Conservation (phyloP, 192 early-diverging fungal genomes). For the Thamnidium elegans region DNA sequence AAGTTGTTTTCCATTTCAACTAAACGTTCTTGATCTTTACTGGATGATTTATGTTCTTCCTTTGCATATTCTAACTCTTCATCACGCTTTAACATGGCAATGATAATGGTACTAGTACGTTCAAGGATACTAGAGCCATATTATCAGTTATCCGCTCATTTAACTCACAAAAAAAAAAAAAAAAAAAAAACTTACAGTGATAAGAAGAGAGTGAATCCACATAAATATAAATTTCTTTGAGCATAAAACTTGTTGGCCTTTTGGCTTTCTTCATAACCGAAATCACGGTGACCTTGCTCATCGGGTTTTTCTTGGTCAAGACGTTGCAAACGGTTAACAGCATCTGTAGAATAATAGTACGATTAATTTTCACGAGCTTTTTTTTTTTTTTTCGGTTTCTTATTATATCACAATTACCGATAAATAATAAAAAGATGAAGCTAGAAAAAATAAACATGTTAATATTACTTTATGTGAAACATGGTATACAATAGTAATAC, state of each 20-base stretch:
- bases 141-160: neutral
- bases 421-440: conserved; percentile 55
- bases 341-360: conserved; percentile 36
- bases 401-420: conserved; percentile 38
- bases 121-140: conserved; percentile 44
- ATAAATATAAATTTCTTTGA: conserved; percentile 60
- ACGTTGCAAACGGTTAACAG: conserved; percentile 48
- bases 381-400: neutral
- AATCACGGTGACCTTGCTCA: conserved; percentile 28
- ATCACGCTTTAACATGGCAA: conserved; percentile 49
- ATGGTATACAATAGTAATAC: too few species aligned
- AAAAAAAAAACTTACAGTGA: conserved; percentile 40
- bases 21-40: conserved; percentile 20
- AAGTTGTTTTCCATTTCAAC: conserved; percentile 20
- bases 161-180: neutral
- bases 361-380: neutral
- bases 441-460: conserved; percentile 23
- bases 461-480: neutral
- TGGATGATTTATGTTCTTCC: conserved; percentile 12
- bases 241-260: conserved; percentile 55
- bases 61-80: conserved; percentile 32
- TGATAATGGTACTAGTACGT: conserved; percentile 50
- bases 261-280: conserved; percentile 34
- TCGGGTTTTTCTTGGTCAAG: conserved; percentile 22
- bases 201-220: conserved; percentile 58